These are phyloP conservation scores for Plantago elongata DNA, from an alignment of 257 asterid species.

Conservation along the genomic window DNA sequence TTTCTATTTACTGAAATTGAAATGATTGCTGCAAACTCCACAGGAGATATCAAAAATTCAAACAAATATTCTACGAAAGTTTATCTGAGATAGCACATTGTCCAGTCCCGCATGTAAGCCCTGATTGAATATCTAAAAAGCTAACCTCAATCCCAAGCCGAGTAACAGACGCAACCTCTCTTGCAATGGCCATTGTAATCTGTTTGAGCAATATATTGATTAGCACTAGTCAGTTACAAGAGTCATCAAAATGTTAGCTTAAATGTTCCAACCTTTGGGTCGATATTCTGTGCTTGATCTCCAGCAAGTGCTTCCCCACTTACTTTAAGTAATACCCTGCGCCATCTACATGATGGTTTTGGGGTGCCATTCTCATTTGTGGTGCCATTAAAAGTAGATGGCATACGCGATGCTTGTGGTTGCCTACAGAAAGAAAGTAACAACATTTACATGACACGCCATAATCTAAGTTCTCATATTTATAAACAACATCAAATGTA, in stretches of 20 bases:
- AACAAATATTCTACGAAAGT: no score
- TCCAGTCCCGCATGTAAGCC: no score
- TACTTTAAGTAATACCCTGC: slow-evolving; percentile 93
- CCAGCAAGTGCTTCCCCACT: slow-evolving; percentile 99
- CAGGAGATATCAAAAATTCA: no score
- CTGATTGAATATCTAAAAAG: background rate
- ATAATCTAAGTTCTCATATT: no score
- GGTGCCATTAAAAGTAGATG: slow-evolving; percentile 50
- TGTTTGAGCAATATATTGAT: slow-evolving; percentile 21
- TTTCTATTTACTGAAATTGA: no score
- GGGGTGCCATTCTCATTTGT: slow-evolving; percentile 42
- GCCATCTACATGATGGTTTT: slow-evolving; percentile 66
- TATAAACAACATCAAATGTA: no score
- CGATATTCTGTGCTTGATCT: slow-evolving; percentile 80
- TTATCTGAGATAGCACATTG: no score
- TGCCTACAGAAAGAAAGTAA: slow-evolving; percentile 30
- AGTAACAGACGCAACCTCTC: slow-evolving; percentile 94
- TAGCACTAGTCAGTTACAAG: slow-evolving; percentile 14
- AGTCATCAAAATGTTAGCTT: slow-evolving; percentile 3
- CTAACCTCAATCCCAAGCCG: slow-evolving; percentile 88
- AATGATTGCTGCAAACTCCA: no score
- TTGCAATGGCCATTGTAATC: slow-evolving; percentile 94
- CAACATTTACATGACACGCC: background rate
- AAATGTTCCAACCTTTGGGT: slow-evolving; percentile 70
- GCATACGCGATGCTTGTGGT: slow-evolving; percentile 44